These are phyloP conservation scores for Ramalina peruviana DNA, from an alignment of 495 filamentous ascomycete species.

Conservation along the genomic window DNA sequence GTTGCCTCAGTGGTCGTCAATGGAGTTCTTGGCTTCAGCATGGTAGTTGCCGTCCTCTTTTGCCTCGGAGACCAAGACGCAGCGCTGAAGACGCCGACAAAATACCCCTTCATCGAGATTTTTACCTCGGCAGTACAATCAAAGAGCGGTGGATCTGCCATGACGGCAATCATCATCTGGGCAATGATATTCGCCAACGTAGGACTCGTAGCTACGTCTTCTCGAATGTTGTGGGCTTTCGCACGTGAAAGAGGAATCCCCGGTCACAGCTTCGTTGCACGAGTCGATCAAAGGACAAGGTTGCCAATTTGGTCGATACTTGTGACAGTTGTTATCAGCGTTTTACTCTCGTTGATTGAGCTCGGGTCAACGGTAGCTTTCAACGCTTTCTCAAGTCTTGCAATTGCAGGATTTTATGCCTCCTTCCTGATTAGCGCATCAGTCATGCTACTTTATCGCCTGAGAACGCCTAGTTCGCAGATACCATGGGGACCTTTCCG, in stretches of 20 bases:
- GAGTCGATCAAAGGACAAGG: slow-evolving; percentile 24
- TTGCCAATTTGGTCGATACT: slow-evolving; percentile 39
- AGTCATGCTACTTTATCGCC: slow-evolving; percentile 1
- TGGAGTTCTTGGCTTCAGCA: slow-evolving; percentile 24
- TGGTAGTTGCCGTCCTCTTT: slow-evolving; percentile 19
- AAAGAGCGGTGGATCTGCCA: slow-evolving; percentile 19
- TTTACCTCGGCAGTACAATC: slow-evolving; percentile 22
- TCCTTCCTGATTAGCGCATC: slow-evolving; percentile 21
- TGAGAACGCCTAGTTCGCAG: not conserved
- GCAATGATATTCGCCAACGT: slow-evolving; percentile 29
- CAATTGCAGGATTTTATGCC: slow-evolving; percentile 20
- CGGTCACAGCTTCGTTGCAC: slow-evolving; percentile 28
- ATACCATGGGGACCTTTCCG: slow-evolving; percentile 5
- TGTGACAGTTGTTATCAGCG: slow-evolving; percentile 28
- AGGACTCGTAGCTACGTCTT: slow-evolving; percentile 33
- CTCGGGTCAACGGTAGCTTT: slow-evolving; percentile 35
- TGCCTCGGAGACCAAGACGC: slow-evolving; percentile 18
- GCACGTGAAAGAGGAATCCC: slow-evolving; percentile 38
- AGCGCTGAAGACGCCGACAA: slow-evolving; percentile 17
- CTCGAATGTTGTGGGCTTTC: slow-evolving; percentile 42
- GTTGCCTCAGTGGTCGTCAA: slow-evolving; percentile 30
- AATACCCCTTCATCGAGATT: slow-evolving; percentile 30
- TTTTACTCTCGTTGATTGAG: slow-evolving; percentile 30
- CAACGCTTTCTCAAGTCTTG: slow-evolving; percentile 32
- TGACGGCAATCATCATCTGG: slow-evolving; percentile 22